phyloP scores from a whole-genome alignment of 805 yeast species.

The Alloascoidea africana region DNA sequence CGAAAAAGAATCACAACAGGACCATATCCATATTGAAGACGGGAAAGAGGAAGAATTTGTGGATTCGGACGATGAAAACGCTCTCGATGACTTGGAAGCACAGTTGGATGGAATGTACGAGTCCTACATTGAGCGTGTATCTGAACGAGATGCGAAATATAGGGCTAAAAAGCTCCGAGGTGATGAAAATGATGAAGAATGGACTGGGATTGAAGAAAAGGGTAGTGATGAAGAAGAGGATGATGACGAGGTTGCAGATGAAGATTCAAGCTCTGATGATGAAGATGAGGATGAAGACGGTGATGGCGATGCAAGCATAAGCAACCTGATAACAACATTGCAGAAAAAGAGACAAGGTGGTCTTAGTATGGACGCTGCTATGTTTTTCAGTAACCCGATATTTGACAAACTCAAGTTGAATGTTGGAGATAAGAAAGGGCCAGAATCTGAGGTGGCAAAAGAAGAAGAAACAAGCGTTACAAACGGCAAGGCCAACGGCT shows the following conservation, averaged over 20 bases:
- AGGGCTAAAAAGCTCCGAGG: constrained; percentile 37
- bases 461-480: not conserved
- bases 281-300: constrained; percentile 9
- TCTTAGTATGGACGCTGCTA: constrained; percentile 19
- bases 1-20: constrained; percentile 15
- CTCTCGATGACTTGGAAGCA: constrained; percentile 46
- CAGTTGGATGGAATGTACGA: constrained; percentile 75
- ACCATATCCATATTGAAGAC: constrained; percentile 16
- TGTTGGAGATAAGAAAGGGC: constrained; percentile 14
- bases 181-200: constrained; percentile 28
- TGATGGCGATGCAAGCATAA: constrained; percentile 9
- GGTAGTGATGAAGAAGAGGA: constrained; percentile 11
- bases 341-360: constrained; percentile 8
- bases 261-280: constrained; percentile 8
- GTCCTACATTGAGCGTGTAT: constrained; percentile 34
- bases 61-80: constrained; percentile 17
- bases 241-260: constrained; percentile 9
- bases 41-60: constrained; percentile 10
- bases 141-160: constrained; percentile 29
- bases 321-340: constrained; percentile 9
- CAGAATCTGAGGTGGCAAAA: not conserved
- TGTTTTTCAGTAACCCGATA: constrained; percentile 22
- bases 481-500: constrained; percentile 6
- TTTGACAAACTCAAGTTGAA: constrained; percentile 16
- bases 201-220: constrained; percentile 29